Conservation (phyloP, 1,284 basidiomycete genomes). For the Inonotus obliquus region DNA sequence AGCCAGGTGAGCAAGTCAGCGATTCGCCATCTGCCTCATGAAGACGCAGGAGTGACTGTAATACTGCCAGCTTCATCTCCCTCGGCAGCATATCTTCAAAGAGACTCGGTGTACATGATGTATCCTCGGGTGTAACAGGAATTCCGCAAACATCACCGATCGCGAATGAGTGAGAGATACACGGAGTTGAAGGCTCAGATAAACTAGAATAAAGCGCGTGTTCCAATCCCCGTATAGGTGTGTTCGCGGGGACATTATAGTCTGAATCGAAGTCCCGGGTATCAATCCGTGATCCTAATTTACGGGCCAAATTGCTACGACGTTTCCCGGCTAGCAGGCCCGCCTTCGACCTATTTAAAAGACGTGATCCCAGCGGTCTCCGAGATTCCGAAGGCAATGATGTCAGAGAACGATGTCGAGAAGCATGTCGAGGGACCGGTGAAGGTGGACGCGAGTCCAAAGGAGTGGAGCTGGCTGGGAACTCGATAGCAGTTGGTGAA, state of each 20-base stretch:
- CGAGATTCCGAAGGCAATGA: conserved; percentile 44
- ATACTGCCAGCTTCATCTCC: conserved; percentile 68
- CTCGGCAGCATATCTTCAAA: conserved; percentile 69
- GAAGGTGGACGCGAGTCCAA: conserved; percentile 18
- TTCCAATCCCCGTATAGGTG: neutral
- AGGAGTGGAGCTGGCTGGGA: conserved; percentile 12
- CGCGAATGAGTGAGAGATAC: conserved; percentile 1
- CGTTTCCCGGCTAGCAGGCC: conserved; percentile 40
- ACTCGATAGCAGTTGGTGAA: neutral
- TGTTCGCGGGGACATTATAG: conserved; percentile 6
- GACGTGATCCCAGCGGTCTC: conserved; percentile 38
- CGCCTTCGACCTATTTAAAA: conserved; percentile 43
- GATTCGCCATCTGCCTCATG: conserved; percentile 51
- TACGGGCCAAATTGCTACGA: conserved; percentile 50
- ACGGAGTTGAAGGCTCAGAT: conserved; percentile 13
- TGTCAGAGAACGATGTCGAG: conserved; percentile 54
- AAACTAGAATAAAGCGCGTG: conserved; percentile 12
- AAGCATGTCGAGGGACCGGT: conserved; percentile 28
- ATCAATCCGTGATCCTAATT: conserved; percentile 42
- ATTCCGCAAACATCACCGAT: neutral
- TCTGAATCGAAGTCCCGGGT: conserved; percentile 17
- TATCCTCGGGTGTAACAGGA: neutral
- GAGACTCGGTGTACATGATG: conserved; percentile 29
- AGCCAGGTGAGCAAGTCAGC: conserved; percentile 38
- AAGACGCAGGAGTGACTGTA: conserved; percentile 48